A percentile compares a stretch with the other conserved stretches of the same genome.
Evolutionary conservation across 2,329 filamentous ascomycete species (phyloP).

Genomic region (Colletotrichum theobromicola): DNA sequence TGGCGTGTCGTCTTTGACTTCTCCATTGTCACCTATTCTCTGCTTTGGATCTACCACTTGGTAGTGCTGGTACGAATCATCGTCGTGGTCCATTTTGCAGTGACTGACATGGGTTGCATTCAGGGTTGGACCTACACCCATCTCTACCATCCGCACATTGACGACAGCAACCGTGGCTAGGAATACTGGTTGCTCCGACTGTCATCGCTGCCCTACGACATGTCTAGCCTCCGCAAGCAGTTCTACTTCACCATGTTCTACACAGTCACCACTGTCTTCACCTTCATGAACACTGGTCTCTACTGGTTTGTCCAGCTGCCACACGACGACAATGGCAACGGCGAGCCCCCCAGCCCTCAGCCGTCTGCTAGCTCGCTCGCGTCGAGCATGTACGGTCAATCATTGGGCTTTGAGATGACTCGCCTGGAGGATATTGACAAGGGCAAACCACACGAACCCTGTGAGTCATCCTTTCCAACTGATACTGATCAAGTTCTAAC

Average conservation of each 20-base stretch:
- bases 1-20: constrained; percentile 56
- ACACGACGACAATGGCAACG: constrained; percentile 26
- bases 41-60: constrained; percentile 51
- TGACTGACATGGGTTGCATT: neutral
- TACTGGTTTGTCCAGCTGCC: constrained; percentile 52
- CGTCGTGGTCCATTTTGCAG: neutral
- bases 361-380: constrained; percentile 8
- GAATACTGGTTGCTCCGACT: constrained; percentile 40
- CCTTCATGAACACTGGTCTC: constrained; percentile 54
- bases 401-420: constrained; percentile 25
- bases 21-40: constrained; percentile 45
- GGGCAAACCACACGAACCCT: constrained; percentile 7
- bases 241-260: constrained; percentile 58
- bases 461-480: constrained; percentile 3
- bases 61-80: constrained; percentile 48
- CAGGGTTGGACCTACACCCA: constrained; percentile 60
- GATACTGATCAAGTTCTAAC: neutral
- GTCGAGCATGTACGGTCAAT: neutral
- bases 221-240: constrained; percentile 44
- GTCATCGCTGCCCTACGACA: constrained; percentile 51
- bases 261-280: constrained; percentile 48
- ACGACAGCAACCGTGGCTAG: constrained; percentile 38
- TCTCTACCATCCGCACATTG: constrained; percentile 49
- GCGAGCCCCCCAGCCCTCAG: constrained; percentile 9
- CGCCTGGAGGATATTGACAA: constrained; percentile 13